Evolutionary conservation across 495 filamentous ascomycete genomes (phyloP).

Genomic region (Aspergillus mulundensis): DNA sequence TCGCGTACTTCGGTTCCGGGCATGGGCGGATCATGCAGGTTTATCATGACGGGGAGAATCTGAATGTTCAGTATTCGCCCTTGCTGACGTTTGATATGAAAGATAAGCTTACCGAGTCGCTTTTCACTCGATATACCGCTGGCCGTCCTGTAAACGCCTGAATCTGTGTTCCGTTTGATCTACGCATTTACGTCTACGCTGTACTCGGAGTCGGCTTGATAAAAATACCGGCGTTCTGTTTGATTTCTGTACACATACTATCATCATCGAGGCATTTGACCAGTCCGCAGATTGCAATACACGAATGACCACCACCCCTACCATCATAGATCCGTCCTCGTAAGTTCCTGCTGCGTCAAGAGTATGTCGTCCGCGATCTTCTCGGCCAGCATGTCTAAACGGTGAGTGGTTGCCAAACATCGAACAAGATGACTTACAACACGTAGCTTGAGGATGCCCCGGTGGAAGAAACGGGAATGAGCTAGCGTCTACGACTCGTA

Average conservation of each 20-base stretch:
- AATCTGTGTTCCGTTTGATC: background rate
- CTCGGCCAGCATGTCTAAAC: slow-evolving; percentile 11
- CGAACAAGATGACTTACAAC: slow-evolving; percentile 34
- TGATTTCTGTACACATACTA: background rate
- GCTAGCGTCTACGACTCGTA: slow-evolving; percentile 59
- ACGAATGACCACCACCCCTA: background rate
- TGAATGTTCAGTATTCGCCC: slow-evolving; percentile 18
- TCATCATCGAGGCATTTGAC: background rate
- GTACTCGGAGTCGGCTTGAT: background rate
- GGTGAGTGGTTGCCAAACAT: background rate
- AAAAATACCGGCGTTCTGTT: background rate
- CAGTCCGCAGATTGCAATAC: background rate
- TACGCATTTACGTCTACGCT: background rate
- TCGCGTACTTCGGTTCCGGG: slow-evolving; percentile 5
- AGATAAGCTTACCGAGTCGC: background rate
- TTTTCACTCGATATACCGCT: slow-evolving; percentile 10
- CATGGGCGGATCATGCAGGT: slow-evolving; percentile 15
- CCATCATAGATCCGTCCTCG: slow-evolving; percentile 2
- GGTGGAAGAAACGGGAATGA: slow-evolving; percentile 54
- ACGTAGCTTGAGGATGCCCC: slow-evolving; percentile 50
- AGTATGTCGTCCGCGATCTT: slow-evolving; percentile 58
- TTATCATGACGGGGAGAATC: background rate
- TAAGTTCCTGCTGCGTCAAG: background rate
- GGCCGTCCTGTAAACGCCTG: background rate
- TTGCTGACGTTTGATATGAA: slow-evolving; percentile 10